A percentile compares a stretch with the other conserved stretches of the same genome.
phyloP scores from a whole-genome alignment of 2,329 filamentous ascomycete species.

The Phyllosticta citrichinensis region DNA sequence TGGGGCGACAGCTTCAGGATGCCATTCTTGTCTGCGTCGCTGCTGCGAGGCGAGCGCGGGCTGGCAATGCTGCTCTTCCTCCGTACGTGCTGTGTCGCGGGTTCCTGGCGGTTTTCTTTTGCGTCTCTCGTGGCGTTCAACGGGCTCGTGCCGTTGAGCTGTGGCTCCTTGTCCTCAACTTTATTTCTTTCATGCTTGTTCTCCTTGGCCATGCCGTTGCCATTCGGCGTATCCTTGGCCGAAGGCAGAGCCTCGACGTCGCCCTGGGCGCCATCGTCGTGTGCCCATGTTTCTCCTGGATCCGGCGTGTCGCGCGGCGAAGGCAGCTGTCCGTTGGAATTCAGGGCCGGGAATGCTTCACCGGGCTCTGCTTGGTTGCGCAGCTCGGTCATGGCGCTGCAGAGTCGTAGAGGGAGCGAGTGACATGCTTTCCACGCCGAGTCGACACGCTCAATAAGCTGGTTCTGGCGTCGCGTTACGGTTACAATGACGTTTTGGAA shows the following conservation, averaged over 20 bases:
- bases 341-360: constrained; percentile 12
- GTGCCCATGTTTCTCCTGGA: background rate
- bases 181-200: constrained; percentile 3
- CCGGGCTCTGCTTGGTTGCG: constrained; percentile 14
- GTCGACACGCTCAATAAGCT: background rate
- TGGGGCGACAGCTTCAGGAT: constrained; percentile 44
- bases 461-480: background rate
- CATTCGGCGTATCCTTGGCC: background rate
- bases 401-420: background rate
- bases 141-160: background rate
- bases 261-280: background rate
- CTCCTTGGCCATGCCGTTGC: background rate
- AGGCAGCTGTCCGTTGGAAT: constrained; percentile 18
- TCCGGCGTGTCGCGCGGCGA: constrained; percentile 16
- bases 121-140: background rate
- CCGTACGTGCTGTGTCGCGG: background rate
- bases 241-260: background rate
- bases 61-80: constrained; percentile 4
- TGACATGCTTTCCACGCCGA: constrained; percentile 4
- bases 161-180: background rate
- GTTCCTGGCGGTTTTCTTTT: background rate
- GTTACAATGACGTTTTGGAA: background rate
- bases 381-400: constrained; percentile 23
- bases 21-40: constrained; percentile 19
- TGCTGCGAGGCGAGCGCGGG: background rate